Evolutionary conservation across 805 yeast species (phyloP), one percentile per base, ranked within the genome.

Genomic region (Trichomonascus vanleenenianus): DNA sequence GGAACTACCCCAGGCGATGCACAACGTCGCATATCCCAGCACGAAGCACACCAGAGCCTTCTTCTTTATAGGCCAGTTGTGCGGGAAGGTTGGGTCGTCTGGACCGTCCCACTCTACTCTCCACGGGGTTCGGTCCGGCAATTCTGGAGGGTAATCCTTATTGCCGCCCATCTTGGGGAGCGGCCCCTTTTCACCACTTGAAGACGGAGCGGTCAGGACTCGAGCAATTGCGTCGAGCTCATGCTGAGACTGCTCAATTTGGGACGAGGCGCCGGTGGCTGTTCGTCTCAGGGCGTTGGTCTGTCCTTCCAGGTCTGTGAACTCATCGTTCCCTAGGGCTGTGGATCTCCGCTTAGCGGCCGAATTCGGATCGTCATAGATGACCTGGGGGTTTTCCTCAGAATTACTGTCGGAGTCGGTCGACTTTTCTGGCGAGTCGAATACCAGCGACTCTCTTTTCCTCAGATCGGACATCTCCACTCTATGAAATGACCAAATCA

Each of bases 1-100:
- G n/a, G 95, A 83, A 2, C 95, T 85, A 39, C 94, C 93, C 74
- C 83, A 79, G 2, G 89, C 73, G 33, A 80, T 72, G 25, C 68
- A 57, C 39, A 75, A 62, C 25, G 85, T 77, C 47, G 71, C 58
- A 22, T 65, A 58, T n/a, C 80, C 80, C 37, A 79, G 62, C 9
- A 69, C 54, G 0, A 59, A 33, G 58, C 79, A 71, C n/a, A 70
- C 63, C 9, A 60, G 39, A 1, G 70, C 14, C 56, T 80, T 83
- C 47, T 65, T 70, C 37, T 45, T 54, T 32, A 66, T 12, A 0
- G 82, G 61, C 91, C 89, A 86, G 59, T 88, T 87, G 59, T 79
- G 81, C 0, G 96, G 95, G 60, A 81, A 86, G 6, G 64, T 47
- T 1, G 95, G 95, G 59, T 88, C 96, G 41, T 79, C 70, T 1